Percentiles rank a stretch among this genome's conserved stretches.
phyloP scores from a whole-genome alignment of 768 basidiomycete species.

The Chlorophyllum brunneum region DNA sequence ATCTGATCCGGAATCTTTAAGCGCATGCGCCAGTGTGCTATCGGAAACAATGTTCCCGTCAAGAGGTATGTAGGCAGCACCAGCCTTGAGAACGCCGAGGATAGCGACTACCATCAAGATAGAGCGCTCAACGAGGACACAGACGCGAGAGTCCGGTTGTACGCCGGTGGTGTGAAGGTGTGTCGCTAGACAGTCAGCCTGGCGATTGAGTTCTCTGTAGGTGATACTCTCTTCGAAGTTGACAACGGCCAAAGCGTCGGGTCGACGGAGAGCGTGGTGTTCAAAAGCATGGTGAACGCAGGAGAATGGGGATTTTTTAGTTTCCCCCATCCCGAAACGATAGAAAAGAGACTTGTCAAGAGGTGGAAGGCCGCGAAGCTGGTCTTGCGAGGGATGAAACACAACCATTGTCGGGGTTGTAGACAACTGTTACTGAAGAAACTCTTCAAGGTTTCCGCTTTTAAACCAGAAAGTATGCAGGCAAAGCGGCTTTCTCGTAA shows the following conservation, averaged over 20 bases:
- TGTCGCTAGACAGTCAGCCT: slow-evolving; percentile 42
- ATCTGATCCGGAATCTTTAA: slow-evolving; percentile 40
- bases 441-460: slow-evolving; percentile 14
- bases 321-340: slow-evolving; percentile 41
- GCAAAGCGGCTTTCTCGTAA: too few relatives aligned
- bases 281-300: slow-evolving; percentile 58
- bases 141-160: slow-evolving; percentile 45
- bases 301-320: slow-evolving; percentile 34
- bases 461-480: slow-evolving; percentile 15
- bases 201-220: slow-evolving; percentile 46
- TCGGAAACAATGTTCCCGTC: slow-evolving; percentile 59
- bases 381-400: slow-evolving; percentile 18
- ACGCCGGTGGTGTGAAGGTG: slow-evolving; percentile 41
- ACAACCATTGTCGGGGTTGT: slow-evolving; percentile 20
- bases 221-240: slow-evolving; percentile 45
- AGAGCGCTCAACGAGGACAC: slow-evolving; percentile 51
- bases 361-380: slow-evolving; percentile 30
- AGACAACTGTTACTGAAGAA: slow-evolving; percentile 11
- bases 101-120: slow-evolving; percentile 52
- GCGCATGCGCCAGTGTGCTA: slow-evolving; percentile 46
- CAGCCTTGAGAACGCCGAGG: slow-evolving; percentile 52
- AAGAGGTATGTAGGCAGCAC: slow-evolving; percentile 55
- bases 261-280: slow-evolving; percentile 35
- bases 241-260: slow-evolving; percentile 45
- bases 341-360: slow-evolving; percentile 40